phyloP scores from a whole-genome alignment of 2,329 filamentous ascomycete genomes.

The Colletotrichum scovillei region DNA sequence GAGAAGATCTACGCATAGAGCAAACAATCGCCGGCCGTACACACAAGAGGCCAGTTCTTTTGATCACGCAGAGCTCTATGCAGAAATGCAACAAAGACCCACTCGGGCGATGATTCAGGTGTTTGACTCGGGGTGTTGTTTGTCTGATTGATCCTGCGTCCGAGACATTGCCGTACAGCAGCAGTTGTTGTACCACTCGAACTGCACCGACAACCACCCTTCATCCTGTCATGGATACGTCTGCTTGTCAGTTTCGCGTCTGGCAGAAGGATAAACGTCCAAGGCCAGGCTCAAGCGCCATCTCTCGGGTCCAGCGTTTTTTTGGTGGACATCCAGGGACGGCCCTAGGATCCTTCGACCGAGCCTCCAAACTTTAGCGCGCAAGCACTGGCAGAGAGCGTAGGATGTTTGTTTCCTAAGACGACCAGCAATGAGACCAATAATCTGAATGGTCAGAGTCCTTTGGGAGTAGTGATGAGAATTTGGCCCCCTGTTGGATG shows the following conservation, averaged over 20 bases:
- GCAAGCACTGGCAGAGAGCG: neutral
- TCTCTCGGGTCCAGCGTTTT: neutral
- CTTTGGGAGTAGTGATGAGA: neutral
- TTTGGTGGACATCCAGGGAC: slow-evolving; percentile 12
- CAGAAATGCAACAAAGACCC: neutral
- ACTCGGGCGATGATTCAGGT: neutral
- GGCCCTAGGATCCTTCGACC: neutral
- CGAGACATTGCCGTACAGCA: slow-evolving; percentile 13
- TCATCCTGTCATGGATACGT: slow-evolving; percentile 12
- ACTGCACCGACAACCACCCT: neutral
- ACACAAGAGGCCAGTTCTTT: too few relatives aligned
- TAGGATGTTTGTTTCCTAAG: neutral
- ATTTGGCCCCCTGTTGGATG: neutral
- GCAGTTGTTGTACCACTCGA: neutral
- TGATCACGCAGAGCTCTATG: too few relatives aligned
- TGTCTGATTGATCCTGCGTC: neutral
- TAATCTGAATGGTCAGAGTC: neutral
- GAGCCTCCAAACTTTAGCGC: neutral
- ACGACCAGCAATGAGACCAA: neutral
- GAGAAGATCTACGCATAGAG: too few relatives aligned
- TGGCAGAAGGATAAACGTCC: neutral
- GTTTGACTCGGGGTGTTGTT: slow-evolving; percentile 2
- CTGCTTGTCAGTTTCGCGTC: slow-evolving; percentile 8
- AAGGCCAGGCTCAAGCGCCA: neutral
- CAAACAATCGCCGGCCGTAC: too few relatives aligned